phyloP scores from a whole-genome alignment of 2,329 filamentous ascomycete genomes.

The Rutstroemia sp. region DNA sequence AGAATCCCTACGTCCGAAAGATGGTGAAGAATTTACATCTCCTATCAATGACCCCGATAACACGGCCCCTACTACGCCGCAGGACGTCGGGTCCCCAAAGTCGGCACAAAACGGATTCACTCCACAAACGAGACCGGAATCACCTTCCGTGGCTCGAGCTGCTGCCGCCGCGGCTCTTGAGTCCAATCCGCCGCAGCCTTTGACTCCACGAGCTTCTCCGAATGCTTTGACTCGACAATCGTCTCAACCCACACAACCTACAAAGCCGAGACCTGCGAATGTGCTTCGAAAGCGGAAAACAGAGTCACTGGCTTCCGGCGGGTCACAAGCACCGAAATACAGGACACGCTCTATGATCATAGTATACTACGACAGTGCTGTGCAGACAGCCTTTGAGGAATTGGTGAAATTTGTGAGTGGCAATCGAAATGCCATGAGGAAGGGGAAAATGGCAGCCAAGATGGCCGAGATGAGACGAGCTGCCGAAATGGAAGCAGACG shows the following conservation, averaged over 20 bases:
- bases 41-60: slow-evolving; percentile 14
- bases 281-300: slow-evolving; percentile 28
- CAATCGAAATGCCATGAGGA: slow-evolving; percentile 76
- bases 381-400: slow-evolving; percentile 75
- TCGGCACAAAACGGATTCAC: slow-evolving; percentile 9
- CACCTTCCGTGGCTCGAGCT: slow-evolving; percentile 15
- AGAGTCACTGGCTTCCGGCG: slow-evolving; percentile 26
- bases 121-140: slow-evolving; percentile 10
- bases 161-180: slow-evolving; percentile 8
- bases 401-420: slow-evolving; percentile 75
- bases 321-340: slow-evolving; percentile 36
- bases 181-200: slow-evolving; percentile 7
- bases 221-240: slow-evolving; percentile 17
- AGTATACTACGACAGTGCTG: slow-evolving; percentile 86
- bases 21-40: slow-evolving; percentile 16
- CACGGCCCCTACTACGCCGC: slow-evolving; percentile 8
- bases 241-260: slow-evolving; percentile 16
- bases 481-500: slow-evolving; percentile 47
- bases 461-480: slow-evolving; percentile 58
- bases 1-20: slow-evolving; percentile 29
- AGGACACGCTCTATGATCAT: slow-evolving; percentile 70
- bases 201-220: slow-evolving; percentile 7
- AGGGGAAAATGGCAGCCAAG: slow-evolving; percentile 77
- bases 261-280: slow-evolving; percentile 14
- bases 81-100: slow-evolving; percentile 16